These are phyloP conservation scores for Tremella yokohamensis DNA, from an alignment of 768 basidiomycete species.

Conservation along the genomic window DNA sequence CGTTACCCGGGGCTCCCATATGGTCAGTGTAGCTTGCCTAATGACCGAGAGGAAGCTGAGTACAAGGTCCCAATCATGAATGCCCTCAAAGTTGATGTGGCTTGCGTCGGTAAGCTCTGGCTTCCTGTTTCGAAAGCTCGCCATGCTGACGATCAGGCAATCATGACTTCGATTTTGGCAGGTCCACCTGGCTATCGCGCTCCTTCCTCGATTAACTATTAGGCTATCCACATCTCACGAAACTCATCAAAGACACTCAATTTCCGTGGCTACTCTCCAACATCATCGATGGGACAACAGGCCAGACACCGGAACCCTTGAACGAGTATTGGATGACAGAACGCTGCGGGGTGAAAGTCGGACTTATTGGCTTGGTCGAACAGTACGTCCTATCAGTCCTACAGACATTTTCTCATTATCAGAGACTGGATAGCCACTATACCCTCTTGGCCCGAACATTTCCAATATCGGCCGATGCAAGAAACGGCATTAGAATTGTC, in stretches of 20 bases:
- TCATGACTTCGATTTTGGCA: conserved; percentile 74
- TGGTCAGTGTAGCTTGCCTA: conserved; percentile 57
- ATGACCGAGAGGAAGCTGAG: background rate
- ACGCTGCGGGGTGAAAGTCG: conserved; percentile 66
- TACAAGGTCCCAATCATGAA: conserved; percentile 79
- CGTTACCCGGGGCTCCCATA: conserved; percentile 84
- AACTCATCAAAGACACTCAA: conserved; percentile 65
- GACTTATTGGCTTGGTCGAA: conserved; percentile 82
- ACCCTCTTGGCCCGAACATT: conserved; percentile 76
- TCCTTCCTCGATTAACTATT: background rate
- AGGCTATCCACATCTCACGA: conserved; percentile 50
- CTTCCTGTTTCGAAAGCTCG: background rate
- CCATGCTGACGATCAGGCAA: conserved; percentile 59
- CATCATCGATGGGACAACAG: conserved; percentile 63
- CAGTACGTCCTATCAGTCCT: conserved; percentile 56
- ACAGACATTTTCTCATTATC: background rate
- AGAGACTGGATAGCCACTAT: conserved; percentile 90
- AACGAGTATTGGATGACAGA: conserved; percentile 66
- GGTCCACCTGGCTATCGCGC: conserved; percentile 5
- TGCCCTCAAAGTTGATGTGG: conserved; percentile 69
- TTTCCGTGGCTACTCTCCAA: conserved; percentile 92
- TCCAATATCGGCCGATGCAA: conserved; percentile 71
- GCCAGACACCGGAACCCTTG: conserved; percentile 61
- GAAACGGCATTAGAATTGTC: conserved; percentile 72
- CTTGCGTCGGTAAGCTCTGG: conserved; percentile 66